Percentiles rank a stretch among this genome's conserved stretches.
Conservation (phyloP, 192 early-diverging fungal genomes). For the Coemansia sp. region DNA sequence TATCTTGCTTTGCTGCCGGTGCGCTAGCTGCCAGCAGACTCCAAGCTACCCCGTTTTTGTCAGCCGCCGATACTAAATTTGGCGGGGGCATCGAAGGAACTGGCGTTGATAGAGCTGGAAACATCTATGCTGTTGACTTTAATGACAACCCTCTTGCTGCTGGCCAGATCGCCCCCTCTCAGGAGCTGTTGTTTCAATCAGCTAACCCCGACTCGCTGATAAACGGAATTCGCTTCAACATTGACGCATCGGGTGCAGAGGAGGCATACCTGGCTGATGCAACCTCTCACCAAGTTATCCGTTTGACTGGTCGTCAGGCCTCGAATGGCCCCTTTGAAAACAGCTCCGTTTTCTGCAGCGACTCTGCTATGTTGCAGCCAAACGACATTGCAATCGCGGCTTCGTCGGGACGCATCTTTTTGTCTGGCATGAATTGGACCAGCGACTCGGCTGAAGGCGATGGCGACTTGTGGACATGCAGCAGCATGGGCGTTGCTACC, state of each 20-base stretch:
- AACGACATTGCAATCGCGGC: conserved; percentile 52
- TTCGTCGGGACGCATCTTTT: conserved; percentile 29
- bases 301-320: not conserved
- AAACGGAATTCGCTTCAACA: conserved; percentile 9
- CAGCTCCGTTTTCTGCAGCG: conserved; percentile 27
- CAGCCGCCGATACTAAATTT: conserved; percentile 3
- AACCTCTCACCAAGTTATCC: conserved; percentile 1
- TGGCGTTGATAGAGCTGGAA: conserved; percentile 7
- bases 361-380: conserved; percentile 41
- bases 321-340: conserved; percentile 5
- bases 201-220: not conserved
- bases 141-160: conserved; percentile 2
- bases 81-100: conserved; percentile 7
- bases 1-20: not conserved
- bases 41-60: conserved; percentile 1
- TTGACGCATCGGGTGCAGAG: conserved; percentile 5
- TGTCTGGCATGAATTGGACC: conserved; percentile 50
- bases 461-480: conserved; percentile 55
- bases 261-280: conserved; percentile 9
- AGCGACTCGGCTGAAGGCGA: conserved; percentile 35
- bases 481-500: conserved; percentile 26
- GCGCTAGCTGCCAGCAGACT: conserved; percentile 3
- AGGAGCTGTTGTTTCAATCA: conserved; percentile 1
- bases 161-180: conserved; percentile 7
- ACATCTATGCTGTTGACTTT: conserved; percentile 8